Base-by-base conservation (phyloP, 441 rosid genomes). In the Erysimum pusillum region DNA sequence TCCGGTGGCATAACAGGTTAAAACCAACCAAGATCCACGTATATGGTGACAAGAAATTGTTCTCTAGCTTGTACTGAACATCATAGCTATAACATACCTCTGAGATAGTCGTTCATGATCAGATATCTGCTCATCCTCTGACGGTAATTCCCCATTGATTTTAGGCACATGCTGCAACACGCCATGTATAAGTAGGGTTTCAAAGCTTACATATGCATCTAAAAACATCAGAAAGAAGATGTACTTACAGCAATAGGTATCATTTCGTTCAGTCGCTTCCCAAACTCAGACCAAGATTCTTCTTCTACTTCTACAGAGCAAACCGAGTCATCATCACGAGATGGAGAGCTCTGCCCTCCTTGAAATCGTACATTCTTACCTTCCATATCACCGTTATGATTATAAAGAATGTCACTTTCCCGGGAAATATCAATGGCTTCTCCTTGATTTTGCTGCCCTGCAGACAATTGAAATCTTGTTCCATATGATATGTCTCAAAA, bases 81-180 rank as follows among this genome's bases (percentile, higher is more conserved):
- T 12, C 13, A 76, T 1, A 18, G 8, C 63, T 6, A 52, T 13
- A 49, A 80, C 65, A 58, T 12, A 94, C 99, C 99, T 92, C 79
- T 95, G 92, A 38, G 83, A 89, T 22, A 95, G 88, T 78, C 98
- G 87, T 80, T 92, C 87, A 82, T 91, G 99, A 83, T 90, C 92
- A 57, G 98, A 90, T 20, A 86, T 73, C 82, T 86, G 90, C 75
- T 90, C 94, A 76, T 95, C 98, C 73, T 73, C 88, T 31, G 96
- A 80, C 1, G 99, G 99, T 49, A 95, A 64, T 63, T 88, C 90
- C 11, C 98, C 96, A 84, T 95, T 92, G 64, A 84, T 89, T 85
- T 87, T 95, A 12, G 99, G 98, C 35, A 92, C 87, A 73, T 92
- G 99, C 99, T 95, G 85, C 76, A 85, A 39, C 51, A 79, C 14